phyloP scores from a whole-genome alignment of 83 land plant genomes.

The Picea abies region DNA sequence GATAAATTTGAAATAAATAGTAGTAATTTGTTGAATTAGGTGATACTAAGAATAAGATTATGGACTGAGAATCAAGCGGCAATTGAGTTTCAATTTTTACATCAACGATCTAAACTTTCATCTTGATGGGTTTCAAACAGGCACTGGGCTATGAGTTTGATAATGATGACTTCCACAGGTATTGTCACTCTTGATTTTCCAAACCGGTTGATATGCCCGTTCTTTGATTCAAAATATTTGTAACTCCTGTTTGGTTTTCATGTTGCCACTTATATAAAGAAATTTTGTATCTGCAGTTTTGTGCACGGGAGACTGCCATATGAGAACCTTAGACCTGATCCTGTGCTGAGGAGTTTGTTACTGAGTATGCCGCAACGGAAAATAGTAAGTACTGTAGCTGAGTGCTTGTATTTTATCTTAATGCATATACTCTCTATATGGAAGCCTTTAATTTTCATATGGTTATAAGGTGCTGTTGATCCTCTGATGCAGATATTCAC shows the following conservation, averaged over 20 bases:
- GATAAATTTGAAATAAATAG: not conserved
- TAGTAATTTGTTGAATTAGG: not conserved
- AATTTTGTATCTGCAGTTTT: constrained; percentile 39
- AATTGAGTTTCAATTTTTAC: not conserved
- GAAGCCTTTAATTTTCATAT: too few relatives aligned
- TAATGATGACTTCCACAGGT: constrained; percentile 88
- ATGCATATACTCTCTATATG: too few relatives aligned
- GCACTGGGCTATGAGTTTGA: constrained; percentile 70
- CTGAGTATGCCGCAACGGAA: constrained; percentile 71
- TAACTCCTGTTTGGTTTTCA: too few relatives aligned
- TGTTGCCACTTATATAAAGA: not conserved
- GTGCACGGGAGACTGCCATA: constrained; percentile 88
- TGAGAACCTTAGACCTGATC: constrained; percentile 61
- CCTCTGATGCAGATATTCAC: constrained; percentile 51
- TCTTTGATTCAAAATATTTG: too few relatives aligned
- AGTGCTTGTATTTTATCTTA: too few relatives aligned
- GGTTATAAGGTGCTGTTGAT: too few relatives aligned
- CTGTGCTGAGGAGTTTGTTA: constrained; percentile 48
- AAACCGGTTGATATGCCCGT: not conserved
- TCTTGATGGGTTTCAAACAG: constrained; percentile 30
- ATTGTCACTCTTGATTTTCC: not conserved
- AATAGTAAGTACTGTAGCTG: constrained; percentile 39
- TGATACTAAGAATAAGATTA: not conserved
- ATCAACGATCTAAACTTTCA: not conserved
- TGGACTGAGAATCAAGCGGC: not conserved